Evolutionary conservation across 371 early-diverging fungal species (phyloP), one percentile per base, ranked within the genome.

Genomic region (Basidiobolus meristosporus): DNA sequence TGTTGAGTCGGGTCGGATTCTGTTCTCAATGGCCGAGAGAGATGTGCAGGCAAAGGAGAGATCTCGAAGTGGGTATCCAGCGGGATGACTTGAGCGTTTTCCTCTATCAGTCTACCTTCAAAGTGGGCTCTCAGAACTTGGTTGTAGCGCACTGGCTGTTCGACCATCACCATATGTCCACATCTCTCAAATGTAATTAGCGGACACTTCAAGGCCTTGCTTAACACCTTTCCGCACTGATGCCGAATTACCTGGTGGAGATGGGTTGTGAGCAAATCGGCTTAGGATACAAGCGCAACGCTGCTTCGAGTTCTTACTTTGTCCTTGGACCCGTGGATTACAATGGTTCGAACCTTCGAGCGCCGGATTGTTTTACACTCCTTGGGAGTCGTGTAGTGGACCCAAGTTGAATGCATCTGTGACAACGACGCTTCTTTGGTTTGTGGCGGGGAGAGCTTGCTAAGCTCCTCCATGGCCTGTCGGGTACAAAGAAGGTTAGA

Each of bases 111-210:
- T n/a, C n/a, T n/a, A n/a, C n/a, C n/a, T 31, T 31, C 31, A n/a
- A 56, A 53, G 35, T 56, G 56, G 1, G 43, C 38, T 39, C 46
- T 42, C 10, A 56, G 17, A 15, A 43, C 43, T n/a, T 36, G 31
- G 33, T 63, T 63, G 33, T 63, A 63, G 18, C 53, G 41, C 0
- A 51, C 51, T 1, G 48, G 31, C 23, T 56, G 56, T 38, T 63
- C 58, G 26, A 53, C 58, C 0, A 56, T 57, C 26, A 63, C 54
- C 23, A 47, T 59, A 48, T 63, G 63, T 7, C 63, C 63, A 38
- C 56, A 53, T 22, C 58, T 58, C 28, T 58, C 44, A 39, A 63
- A 63, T 9, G 60, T 30, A 28, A 54, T 55, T 31, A 56, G 46
- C 21, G 52, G 50, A 12, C 45, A 33, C 9, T 61, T 40, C 17